Evolutionary conservation across 352 stramenopile genomes (phyloP).

Genomic region (Globisporangium lucens): DNA sequence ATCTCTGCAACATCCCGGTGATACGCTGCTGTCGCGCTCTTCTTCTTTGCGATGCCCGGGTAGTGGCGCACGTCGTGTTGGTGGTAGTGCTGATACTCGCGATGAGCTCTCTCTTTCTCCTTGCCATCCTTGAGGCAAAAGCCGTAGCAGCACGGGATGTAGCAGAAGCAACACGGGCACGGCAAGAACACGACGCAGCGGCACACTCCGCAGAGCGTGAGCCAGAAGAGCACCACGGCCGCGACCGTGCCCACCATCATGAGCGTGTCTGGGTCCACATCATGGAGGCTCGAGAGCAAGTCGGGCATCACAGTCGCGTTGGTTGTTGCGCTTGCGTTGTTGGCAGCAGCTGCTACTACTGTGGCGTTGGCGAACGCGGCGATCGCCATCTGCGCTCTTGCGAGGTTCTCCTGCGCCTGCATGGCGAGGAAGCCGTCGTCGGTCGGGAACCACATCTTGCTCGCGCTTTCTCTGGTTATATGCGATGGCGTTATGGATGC

Average conservation of each 20-base stretch:
- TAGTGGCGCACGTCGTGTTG: conserved; percentile 8
- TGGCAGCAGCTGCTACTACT: not conserved
- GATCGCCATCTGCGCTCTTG: not conserved
- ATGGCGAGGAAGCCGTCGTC: conserved; percentile 18
- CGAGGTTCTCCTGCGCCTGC: conserved; percentile 13
- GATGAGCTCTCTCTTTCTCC: not conserved
- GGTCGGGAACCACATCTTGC: conserved; percentile 13
- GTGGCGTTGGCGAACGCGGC: not conserved
- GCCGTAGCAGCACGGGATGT: conserved; percentile 36
- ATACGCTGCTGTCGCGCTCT: not conserved
- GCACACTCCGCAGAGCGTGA: conserved; percentile 19
- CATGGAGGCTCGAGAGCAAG: not conserved
- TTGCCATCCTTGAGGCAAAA: conserved; percentile 30
- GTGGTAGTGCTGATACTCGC: not conserved
- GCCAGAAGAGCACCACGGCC: conserved; percentile 8
- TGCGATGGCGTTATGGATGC: not conserved
- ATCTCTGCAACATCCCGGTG: not conserved
- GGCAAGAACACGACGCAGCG: conserved; percentile 9
- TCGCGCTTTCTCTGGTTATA: not conserved
- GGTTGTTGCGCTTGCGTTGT: not conserved
- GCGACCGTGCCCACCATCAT: not conserved
- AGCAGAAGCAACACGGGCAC: conserved; percentile 18
- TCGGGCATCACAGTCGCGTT: not conserved
- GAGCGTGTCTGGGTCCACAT: not conserved
- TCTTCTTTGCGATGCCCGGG: not conserved